Conservation (phyloP, 1,284 basidiomycete species). For the Irpex rosettiformis region DNA sequence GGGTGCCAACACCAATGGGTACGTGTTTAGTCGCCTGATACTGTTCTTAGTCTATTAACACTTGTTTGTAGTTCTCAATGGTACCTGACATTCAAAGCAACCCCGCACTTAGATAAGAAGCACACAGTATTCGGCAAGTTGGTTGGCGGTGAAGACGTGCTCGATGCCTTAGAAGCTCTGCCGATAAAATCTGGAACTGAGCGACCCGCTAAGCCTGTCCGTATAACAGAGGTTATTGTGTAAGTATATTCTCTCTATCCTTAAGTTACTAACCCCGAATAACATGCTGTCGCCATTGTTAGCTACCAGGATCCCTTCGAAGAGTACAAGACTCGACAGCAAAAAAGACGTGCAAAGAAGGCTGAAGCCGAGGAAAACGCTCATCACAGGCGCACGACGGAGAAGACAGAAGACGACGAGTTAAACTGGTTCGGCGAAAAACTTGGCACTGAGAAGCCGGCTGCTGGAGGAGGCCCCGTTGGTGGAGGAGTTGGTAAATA, state of each 20-base stretch:
- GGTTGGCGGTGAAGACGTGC: constrained; percentile 89
- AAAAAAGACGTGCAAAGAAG: constrained; percentile 69
- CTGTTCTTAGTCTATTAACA: neutral
- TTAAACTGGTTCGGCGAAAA: constrained; percentile 85
- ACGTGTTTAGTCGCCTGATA: constrained; percentile 19
- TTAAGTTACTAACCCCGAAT: neutral
- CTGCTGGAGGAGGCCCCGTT: constrained; percentile 21
- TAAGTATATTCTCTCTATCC: constrained; percentile 32
- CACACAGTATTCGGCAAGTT: constrained; percentile 97
- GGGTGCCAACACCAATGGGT: constrained; percentile 83
- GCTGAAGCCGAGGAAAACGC: constrained; percentile 49
- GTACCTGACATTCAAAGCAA: constrained; percentile 83
- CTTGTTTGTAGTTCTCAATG: constrained; percentile 70
- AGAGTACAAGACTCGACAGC: constrained; percentile 73
- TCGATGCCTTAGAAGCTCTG: constrained; percentile 81
- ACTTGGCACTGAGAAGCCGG: constrained; percentile 45
- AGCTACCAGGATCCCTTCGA: constrained; percentile 87
- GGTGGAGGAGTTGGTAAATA: constrained; percentile 60
- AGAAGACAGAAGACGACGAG: constrained; percentile 56
- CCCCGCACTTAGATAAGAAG: constrained; percentile 79
- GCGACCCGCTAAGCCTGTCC: constrained; percentile 79
- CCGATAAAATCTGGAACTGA: constrained; percentile 84
- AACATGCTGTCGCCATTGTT: constrained; percentile 2
- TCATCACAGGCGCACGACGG: constrained; percentile 21
- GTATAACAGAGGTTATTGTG: constrained; percentile 77